These are phyloP conservation scores for Chlamydomonas incerta DNA, from an alignment of 139 green algal genomes.

Conservation along the genomic window DNA sequence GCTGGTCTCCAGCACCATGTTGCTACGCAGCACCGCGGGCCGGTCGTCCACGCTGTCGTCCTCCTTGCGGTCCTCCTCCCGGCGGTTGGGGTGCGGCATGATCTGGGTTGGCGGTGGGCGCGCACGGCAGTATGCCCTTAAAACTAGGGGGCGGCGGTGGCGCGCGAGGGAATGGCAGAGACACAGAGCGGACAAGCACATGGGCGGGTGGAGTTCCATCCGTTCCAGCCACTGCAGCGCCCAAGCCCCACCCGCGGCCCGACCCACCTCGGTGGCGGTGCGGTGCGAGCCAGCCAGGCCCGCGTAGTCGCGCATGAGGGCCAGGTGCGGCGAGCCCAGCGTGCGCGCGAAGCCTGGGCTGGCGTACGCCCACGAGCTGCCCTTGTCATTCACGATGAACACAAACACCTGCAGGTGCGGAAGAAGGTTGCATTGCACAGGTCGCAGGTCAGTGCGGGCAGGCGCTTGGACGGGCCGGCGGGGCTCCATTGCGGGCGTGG, in stretches of 20 bases:
- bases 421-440: background rate
- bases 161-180: too few species aligned
- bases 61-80: background rate
- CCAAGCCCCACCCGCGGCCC: background rate
- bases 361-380: constrained; percentile 71
- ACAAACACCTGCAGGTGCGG: constrained; percentile 62
- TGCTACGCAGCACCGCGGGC: constrained; percentile 15
- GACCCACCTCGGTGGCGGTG: constrained; percentile 47
- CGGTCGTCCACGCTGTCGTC: constrained; percentile 35
- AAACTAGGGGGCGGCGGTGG: too few species aligned
- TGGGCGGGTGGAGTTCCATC: background rate
- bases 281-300: constrained; percentile 38
- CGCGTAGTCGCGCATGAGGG: constrained; percentile 57
- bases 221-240: background rate
- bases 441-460: background rate
- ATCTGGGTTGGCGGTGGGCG: constrained; percentile 46
- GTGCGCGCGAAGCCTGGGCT: constrained; percentile 61
- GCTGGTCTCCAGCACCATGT: background rate
- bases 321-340: constrained; percentile 50
- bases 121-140: too few species aligned
- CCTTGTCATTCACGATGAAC: constrained; percentile 76
- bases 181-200: too few species aligned
- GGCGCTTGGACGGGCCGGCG: too few species aligned
- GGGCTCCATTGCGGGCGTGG: too few species aligned
- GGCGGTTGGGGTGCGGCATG: constrained; percentile 48